Base-by-base conservation (phyloP, 2,329 filamentous ascomycete species). In the Magnaporthiopsis rhizophila region DNA sequence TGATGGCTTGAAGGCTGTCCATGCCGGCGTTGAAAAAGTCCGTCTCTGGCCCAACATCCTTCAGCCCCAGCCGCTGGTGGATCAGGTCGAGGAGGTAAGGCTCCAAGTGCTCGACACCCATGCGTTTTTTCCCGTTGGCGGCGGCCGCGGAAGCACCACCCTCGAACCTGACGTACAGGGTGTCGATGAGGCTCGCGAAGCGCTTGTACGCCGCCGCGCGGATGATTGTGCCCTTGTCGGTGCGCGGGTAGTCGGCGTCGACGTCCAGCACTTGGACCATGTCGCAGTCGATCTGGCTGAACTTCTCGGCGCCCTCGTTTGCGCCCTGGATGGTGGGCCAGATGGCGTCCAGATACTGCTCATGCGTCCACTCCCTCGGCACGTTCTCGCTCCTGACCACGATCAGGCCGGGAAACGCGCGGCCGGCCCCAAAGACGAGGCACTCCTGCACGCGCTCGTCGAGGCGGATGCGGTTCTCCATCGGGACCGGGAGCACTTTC, bases 21-120 rank as follows among this genome's bases (percentile, higher is more conserved):
- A 87, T 75, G 0, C 86, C 86, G 0, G 79, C 73, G 0, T 77
- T 73, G 69, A 88, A 89, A 69, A 89, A 83, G 69, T 89, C 86
- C 0, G 80, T 78, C 24, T 81, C 79, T 59, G 75, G 65, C 62
- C 69, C 59, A 12, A 70, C 64, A 3, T 73, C 69, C 32, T 69
- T 71, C 9, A 68, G 65, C 0, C 69, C 64, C 3, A 77, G 58
- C 0, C 72, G 66, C 32, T 69, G 66, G 62, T 59, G 67, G 2
- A 78, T 69, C 15, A 74, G 70, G 32, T 69, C 66, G 3, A 69
- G 70, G 30, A 81, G 66, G 57, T 78, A 80, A 0, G 64, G 50
- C 61, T 72, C 72, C 2, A 80, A 58, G 3, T 76, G 76, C 0
- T 61, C 38, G 5, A 72, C 67, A 53, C 67, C 67, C 13, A 72